Evolutionary conservation across 2,329 filamentous ascomycete species (phyloP), one percentile per base, ranked within the genome.

Genomic region (Cordyceps fumosorosea): DNA sequence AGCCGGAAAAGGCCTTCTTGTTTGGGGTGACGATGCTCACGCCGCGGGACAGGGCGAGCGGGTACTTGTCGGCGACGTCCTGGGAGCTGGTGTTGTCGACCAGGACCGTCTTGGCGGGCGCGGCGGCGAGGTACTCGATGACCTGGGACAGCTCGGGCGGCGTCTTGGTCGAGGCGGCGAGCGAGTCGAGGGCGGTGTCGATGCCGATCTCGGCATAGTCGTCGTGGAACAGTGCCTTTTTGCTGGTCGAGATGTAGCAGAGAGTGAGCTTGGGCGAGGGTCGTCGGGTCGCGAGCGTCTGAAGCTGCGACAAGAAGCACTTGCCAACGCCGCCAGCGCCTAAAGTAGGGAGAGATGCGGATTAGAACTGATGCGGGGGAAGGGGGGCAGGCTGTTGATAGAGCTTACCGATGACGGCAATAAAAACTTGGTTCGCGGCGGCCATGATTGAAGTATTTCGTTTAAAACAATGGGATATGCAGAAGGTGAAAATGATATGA

Each of bases 81-180:
- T 93, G 89, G 68, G 91, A 93, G 76, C 90, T 96, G 58, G 95
- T 99, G 80, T 98, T 98, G 82, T 99, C 95, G 67, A 99, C 88
- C 34, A 99, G 81, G 51, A 99, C 81, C 50, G 89, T 87, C 72
- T 89, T 90, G 64, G 86, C 85, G 2, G 92, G 91, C 1, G 91
- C 89, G 50, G 84, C 83, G 63, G 87, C 84, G 52, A 99, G 87
- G 76, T 91, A 96, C 40, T 89, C 85, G 66, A 88, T 84, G 45
- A 96, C 83, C 69, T 93, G 83, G 50, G 88, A 75, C 52, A 91
- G 81, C 44, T 84, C 77, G 20, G 90, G 83, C 11, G 91, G 84
- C 3, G 87, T 78, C 66, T 87, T 85, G 32, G 81, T 78, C 24
- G 89, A 88, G 16, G 83, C 75, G 50, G 83, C 80, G 56, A 95